Percentiles rank a stretch among this genome's conserved stretches.
Evolutionary conservation across 108 stramenopile species (phyloP).

Genomic region (Cyclostephanos tholiformis): DNA sequence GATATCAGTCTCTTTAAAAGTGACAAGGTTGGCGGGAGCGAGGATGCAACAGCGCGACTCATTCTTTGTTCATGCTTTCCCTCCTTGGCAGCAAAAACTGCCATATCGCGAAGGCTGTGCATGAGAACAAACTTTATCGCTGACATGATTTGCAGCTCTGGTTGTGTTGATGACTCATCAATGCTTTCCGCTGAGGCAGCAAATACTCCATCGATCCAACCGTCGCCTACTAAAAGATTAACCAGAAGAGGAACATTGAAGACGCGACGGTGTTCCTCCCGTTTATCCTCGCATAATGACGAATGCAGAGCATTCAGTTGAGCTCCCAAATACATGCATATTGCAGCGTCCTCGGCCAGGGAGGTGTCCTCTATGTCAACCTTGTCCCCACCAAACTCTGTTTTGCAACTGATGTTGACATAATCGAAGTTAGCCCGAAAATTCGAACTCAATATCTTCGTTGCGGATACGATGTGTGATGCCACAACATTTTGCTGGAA

Average conservation of each 20-base stretch:
- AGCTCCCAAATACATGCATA: conserved; percentile 76
- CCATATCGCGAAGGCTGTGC: conserved; percentile 60
- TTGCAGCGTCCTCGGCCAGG: conserved; percentile 27
- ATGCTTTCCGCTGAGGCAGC: neutral
- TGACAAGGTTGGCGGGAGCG: conserved; percentile 64
- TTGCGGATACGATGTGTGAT: conserved; percentile 51
- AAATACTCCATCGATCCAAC: conserved; percentile 45
- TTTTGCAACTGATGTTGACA: neutral
- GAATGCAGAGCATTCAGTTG: conserved; percentile 60
- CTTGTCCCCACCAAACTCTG: neutral
- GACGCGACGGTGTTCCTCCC: conserved; percentile 56
- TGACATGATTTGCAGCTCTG: conserved; percentile 45
- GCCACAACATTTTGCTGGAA: conserved; percentile 51
- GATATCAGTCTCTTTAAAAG: conserved; percentile 69
- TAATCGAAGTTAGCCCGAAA: conserved; percentile 50
- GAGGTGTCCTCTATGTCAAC: neutral
- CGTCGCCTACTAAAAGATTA: conserved; percentile 33
- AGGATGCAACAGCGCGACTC: conserved; percentile 65
- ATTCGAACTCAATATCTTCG: conserved; percentile 51
- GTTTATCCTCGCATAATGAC: conserved; percentile 76
- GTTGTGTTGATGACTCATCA: conserved; percentile 8
- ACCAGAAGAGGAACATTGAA: conserved; percentile 72
- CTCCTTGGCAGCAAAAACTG: conserved; percentile 26
- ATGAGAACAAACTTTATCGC: conserved; percentile 66
- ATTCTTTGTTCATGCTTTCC: conserved; percentile 28